Conservation (phyloP, 1,284 basidiomycete genomes). For the Athelia sp. region DNA sequence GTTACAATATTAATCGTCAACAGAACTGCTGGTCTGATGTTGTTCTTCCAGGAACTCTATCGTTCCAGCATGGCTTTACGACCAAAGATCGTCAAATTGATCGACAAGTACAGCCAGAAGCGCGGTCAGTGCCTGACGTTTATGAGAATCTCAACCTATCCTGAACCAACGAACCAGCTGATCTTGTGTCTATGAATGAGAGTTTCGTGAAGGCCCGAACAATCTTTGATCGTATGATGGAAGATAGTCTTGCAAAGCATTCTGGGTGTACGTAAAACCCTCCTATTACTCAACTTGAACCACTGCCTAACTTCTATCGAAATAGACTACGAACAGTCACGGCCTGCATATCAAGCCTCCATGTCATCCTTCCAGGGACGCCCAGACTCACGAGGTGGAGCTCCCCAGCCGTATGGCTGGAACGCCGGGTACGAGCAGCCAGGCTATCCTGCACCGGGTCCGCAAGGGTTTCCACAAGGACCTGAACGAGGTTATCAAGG, state of each 20-base stretch:
- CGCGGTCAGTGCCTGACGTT: slow-evolving; percentile 43
- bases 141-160: slow-evolving; percentile 2
- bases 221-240: slow-evolving; percentile 89
- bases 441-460: slow-evolving; percentile 31
- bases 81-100: slow-evolving; percentile 93
- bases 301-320: slow-evolving; percentile 1
- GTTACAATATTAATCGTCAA: slow-evolving; percentile 5
- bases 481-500: slow-evolving; percentile 18
- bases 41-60: slow-evolving; percentile 71
- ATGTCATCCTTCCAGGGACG: slow-evolving; percentile 7
- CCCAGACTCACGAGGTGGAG: slow-evolving; percentile 12
- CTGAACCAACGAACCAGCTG: slow-evolving; percentile 40
- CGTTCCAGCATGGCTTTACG: slow-evolving; percentile 84
- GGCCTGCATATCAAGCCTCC: slow-evolving; percentile 12
- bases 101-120: slow-evolving; percentile 97
- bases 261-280: slow-evolving; percentile 40
- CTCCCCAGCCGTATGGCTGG: slow-evolving; percentile 36
- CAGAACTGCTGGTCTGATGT: background rate
- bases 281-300: slow-evolving; percentile 9
- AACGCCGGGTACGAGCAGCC: slow-evolving; percentile 42
- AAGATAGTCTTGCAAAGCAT: slow-evolving; percentile 77
- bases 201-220: slow-evolving; percentile 79
- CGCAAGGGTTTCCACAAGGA: slow-evolving; percentile 25
- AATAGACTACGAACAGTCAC: slow-evolving; percentile 20
- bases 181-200: slow-evolving; percentile 87